phyloP scores from a whole-genome alignment of 2,329 filamentous ascomycete genomes.

The Fusarium transvaalense region DNA sequence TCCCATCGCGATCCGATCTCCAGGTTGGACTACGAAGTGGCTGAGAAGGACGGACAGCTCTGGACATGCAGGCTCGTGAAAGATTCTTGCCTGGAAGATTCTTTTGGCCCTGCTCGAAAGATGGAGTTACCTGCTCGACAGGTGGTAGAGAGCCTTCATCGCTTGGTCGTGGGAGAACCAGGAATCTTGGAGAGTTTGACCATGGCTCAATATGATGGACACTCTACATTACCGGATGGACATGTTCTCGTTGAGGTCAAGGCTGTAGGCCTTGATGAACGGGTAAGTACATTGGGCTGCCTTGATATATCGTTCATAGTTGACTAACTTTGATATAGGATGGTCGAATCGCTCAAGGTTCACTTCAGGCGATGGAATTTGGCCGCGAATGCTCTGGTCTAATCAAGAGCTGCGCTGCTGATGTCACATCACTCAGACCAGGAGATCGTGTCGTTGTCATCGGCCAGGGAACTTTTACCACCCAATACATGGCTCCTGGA shows the following conservation, averaged over 20 bases:
- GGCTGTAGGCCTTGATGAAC: conserved; percentile 38
- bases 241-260: conserved; percentile 43
- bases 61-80: conserved; percentile 44
- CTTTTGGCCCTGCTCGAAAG: conserved; percentile 40
- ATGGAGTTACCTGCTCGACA: conserved; percentile 23
- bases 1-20: conserved; percentile 42
- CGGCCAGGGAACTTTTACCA: conserved; percentile 41
- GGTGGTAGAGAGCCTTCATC: conserved; percentile 27
- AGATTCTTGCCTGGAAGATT: conserved; percentile 32
- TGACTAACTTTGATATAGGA: conserved; percentile 34
- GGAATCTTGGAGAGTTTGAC: conserved; percentile 40
- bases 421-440: conserved; percentile 27
- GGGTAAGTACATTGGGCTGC: conserved; percentile 22
- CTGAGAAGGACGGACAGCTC: conserved; percentile 43
- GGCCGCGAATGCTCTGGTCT: conserved; percentile 43
- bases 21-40: conserved; percentile 42
- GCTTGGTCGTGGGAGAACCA: conserved; percentile 37
- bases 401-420: conserved; percentile 23
- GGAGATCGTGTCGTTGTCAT: conserved; percentile 42
- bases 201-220: conserved; percentile 36
- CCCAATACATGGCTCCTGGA: conserved; percentile 35
- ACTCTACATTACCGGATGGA: conserved; percentile 3
- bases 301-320: background rate
- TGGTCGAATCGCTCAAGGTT: conserved; percentile 36
- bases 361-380: conserved; percentile 34